These are phyloP conservation scores for Globisporangium alternatum DNA, from an alignment of 352 stramenopile species.

Conservation along the genomic window DNA sequence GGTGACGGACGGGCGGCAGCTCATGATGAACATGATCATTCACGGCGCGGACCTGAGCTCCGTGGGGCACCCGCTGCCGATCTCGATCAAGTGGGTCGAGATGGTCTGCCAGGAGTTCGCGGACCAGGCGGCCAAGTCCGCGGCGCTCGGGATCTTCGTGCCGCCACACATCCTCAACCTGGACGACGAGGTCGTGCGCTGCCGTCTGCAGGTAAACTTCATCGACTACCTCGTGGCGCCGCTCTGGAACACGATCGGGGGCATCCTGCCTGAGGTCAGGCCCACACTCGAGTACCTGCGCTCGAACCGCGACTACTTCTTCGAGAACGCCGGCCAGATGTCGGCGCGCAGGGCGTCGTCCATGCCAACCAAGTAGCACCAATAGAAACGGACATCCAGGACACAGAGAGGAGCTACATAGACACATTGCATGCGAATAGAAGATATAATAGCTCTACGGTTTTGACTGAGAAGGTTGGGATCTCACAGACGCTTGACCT, in stretches of 20 bases:
- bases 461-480: no score
- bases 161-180: conserved; percentile 74
- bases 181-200: conserved; percentile 61
- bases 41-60: conserved; percentile 74
- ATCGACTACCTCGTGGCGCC: conserved; percentile 82
- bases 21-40: conserved; percentile 84
- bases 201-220: conserved; percentile 78
- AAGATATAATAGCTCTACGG: no score
- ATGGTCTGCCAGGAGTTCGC: conserved; percentile 79
- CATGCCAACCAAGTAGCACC: neutral
- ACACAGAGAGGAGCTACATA: no score
- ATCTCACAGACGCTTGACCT: no score
- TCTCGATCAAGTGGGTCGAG: conserved; percentile 67
- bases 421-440: no score
- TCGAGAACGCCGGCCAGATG: conserved; percentile 52
- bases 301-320: conserved; percentile 70
- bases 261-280: conserved; percentile 53
- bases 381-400: no score
- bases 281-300: conserved; percentile 47
- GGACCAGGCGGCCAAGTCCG: conserved; percentile 58
- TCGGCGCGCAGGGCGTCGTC: conserved; percentile 26
- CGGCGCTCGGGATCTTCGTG: conserved; percentile 54
- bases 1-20: conserved; percentile 58
- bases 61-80: conserved; percentile 39
- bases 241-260: conserved; percentile 59